Evolutionary conservation across 805 yeast genomes (phyloP).

Genomic region (baker's yeast (Saccharomyces cerevisiae)): DNA sequence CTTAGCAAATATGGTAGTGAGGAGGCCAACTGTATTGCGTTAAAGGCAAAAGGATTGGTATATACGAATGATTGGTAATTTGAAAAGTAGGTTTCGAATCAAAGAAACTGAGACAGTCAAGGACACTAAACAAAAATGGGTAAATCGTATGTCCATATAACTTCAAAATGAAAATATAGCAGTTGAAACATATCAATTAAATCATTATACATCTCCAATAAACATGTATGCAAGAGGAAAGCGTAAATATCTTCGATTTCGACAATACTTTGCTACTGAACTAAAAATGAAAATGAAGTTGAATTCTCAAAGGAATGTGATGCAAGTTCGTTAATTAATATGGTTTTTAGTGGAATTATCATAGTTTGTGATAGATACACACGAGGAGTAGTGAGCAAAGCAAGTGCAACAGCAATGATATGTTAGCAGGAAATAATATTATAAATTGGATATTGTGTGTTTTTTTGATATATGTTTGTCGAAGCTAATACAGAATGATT

Average conservation of each 20-base stretch:
- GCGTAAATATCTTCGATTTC: neutral
- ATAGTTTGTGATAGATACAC: neutral
- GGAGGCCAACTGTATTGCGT: neutral
- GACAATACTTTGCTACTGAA: neutral
- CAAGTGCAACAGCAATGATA: neutral
- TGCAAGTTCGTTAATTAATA: neutral
- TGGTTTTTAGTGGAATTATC: neutral
- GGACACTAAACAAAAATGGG: conserved; percentile 33
- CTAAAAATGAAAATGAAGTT: neutral
- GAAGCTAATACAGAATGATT: neutral
- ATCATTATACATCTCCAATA: neutral
- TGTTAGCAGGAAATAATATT: neutral
- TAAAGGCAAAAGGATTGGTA: neutral
- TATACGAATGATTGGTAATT: neutral
- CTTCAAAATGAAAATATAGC: neutral
- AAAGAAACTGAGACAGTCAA: conserved; percentile 16
- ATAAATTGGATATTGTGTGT: neutral
- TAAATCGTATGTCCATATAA: conserved; percentile 31
- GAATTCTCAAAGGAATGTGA: neutral
- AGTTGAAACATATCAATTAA: neutral
- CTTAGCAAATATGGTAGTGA: neutral
- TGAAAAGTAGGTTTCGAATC: neutral
- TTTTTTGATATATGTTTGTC: neutral
- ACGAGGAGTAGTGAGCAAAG: neutral
- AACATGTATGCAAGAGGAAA: neutral